Evolutionary conservation across 495 filamentous ascomycete genomes (phyloP), one percentile per base, ranked within the genome.

Genomic region (Chaetomidium leptoderma): DNA sequence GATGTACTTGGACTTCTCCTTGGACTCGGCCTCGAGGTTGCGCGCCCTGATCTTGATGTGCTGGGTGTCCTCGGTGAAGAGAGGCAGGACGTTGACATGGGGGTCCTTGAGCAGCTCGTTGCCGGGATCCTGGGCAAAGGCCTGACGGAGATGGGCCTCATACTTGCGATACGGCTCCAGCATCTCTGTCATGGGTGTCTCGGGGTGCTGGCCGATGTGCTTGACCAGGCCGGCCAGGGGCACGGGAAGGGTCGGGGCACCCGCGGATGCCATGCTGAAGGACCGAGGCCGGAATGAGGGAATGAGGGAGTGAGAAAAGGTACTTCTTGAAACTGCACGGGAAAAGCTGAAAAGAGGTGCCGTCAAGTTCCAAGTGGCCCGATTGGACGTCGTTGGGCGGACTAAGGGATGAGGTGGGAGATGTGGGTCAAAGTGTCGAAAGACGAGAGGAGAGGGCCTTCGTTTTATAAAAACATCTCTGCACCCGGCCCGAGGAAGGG

Each of bases 41-140:
- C 89, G 79, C 48, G 86, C 86, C 26, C 83, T 79, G 49, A 84
- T 77, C 60, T 75, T 84, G 64, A 90, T 62, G 13, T 72, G 64
- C 0, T 70, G 53, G 26, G 86, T 83, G 61, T 78, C 71, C 2
- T 78, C 74, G 53, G 76, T 78, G 66, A 87, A 92, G 21, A 95
- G 65, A 8, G 89, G 87, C 8, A 90, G 72, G 29, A 87, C 68
- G 65, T 91, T 95, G 70, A 86, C 71, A 52, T 78, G 65, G 23
- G 79, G 78, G 61, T 88, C 80, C 37, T 81, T 70, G 21, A 89
- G 70, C 37, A 76, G 67, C 11, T 79, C 70, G 61, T 88, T 78
- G 21, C 74, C 66, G 3, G 84, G 83, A 11, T 87, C 73, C 69
- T 91, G 89, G 36, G 89, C 88, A 65, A 83, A 92, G 26, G 83